Base-by-base conservation (phyloP, 2,329 filamentous ascomycete genomes). In the Arthrocladium fulminans region DNA sequence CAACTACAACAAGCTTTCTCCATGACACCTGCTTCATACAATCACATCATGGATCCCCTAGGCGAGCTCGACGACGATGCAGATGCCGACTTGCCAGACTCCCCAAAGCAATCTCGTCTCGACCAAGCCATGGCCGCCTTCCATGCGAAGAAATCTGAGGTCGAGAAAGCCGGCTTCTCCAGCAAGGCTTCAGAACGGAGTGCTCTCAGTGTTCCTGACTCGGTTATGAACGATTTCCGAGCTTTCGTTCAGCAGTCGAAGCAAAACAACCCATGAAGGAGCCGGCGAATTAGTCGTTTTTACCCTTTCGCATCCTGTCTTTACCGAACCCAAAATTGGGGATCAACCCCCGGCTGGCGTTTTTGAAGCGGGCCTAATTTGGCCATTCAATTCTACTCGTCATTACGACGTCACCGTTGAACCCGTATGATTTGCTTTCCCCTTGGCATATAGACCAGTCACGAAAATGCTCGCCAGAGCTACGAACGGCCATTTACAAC, bases 181-280 rank as follows among this genome's bases (percentile, higher is more conserved):
- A 53, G 89, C 49, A 88, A 96, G 60, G 86, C 96, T 35, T 95
- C 95, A 70, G 94, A 89, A 27, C 80, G 90, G 50, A 94, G 88
- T 54, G 76, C 97, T 53, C 80, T 97, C 50, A 86, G 89, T 67
- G 89, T 97, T 59, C 89, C 92, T 12, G 78, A 81, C 59, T 88
- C 97, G 56, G 88, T 97, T 42, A 88, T 98, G 47, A 81, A 83
- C 59, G 88, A 90, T 65, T 97, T 97, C 72, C 86, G 86, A 60
- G 86, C 87, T 67, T 88, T 94, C 78, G 85, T 95, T 59, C 80
- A 84, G 55, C 85, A 92, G 62, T 45, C 49, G 23, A 52, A 53
- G 77, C 68, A 83, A 61, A 43, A 61, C 61, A 6, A 35, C 51
- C 24, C 56, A 61, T 15, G 59, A 66, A 68, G 48, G 60, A 63